Evolutionary conservation across 2,329 filamentous ascomycete species (phyloP).

Genomic region (Monosporascus sp.): DNA sequence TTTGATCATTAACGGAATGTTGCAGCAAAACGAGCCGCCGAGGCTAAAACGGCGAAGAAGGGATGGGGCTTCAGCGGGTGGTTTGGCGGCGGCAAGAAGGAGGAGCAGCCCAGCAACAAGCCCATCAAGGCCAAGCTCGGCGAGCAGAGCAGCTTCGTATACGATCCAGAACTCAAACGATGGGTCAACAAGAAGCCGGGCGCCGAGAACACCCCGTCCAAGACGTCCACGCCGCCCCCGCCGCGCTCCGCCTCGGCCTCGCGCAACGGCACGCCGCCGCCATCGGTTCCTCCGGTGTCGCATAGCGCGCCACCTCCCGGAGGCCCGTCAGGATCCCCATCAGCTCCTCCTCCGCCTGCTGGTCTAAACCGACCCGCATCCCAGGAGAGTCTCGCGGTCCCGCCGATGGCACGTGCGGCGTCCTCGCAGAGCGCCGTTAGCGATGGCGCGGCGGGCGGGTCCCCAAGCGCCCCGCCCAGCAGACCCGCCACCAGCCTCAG

Average conservation of each 20-base stretch:
- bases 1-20: slow-evolving; percentile 9
- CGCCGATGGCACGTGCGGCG: slow-evolving; percentile 42
- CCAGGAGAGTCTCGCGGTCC: slow-evolving; percentile 32
- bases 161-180: slow-evolving; percentile 91
- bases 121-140: slow-evolving; percentile 90
- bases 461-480: slow-evolving; percentile 52
- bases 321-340: slow-evolving; percentile 14
- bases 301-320: slow-evolving; percentile 10
- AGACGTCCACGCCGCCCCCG: slow-evolving; percentile 71
- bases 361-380: slow-evolving; percentile 31
- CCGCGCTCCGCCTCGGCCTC: slow-evolving; percentile 60
- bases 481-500: slow-evolving; percentile 78
- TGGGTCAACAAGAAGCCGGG: slow-evolving; percentile 96
- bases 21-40: slow-evolving; percentile 56
- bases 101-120: slow-evolving; percentile 51
- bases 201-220: slow-evolving; percentile 53
- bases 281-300: slow-evolving; percentile 28
- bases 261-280: slow-evolving; percentile 46
- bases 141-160: slow-evolving; percentile 88
- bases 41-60: slow-evolving; percentile 50
- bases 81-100: slow-evolving; percentile 71
- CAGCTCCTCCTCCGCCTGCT: slow-evolving; percentile 20
- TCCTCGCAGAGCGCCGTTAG: slow-evolving; percentile 41
- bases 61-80: slow-evolving; percentile 82
- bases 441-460: slow-evolving; percentile 21